phyloP scores from a whole-genome alignment of 768 basidiomycete species.

The Hypsizygus marmoreus region DNA sequence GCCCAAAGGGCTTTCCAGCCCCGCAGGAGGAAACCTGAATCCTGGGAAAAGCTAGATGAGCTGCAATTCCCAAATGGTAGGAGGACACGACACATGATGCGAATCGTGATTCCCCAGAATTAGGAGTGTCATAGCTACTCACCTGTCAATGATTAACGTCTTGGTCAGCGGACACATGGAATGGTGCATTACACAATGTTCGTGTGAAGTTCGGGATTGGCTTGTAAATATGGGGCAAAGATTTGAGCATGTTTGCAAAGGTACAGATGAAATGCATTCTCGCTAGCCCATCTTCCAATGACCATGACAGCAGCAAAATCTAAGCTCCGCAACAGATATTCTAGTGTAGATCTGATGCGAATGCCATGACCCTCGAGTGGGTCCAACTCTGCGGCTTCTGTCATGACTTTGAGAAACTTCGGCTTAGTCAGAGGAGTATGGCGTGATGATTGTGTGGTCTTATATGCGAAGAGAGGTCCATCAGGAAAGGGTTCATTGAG shows the following conservation, averaged over 20 bases:
- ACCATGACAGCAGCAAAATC: constrained; percentile 5
- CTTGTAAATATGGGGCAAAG: constrained; percentile 11
- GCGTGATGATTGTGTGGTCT: too few species aligned
- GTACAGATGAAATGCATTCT: constrained; percentile 4
- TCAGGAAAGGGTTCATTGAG: too few species aligned
- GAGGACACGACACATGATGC: constrained; percentile 2
- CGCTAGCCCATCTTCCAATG: constrained; percentile 5
- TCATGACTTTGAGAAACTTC: constrained; percentile 17
- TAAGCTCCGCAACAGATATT: constrained; percentile 22
- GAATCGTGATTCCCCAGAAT: neutral
- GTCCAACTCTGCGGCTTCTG: neutral
- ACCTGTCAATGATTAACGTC: neutral
- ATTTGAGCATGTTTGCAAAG: constrained; percentile 7
- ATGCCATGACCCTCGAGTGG: constrained; percentile 26
- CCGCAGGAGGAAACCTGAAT: too few species aligned
- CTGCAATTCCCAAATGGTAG: constrained; percentile 2
- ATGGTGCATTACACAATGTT: neutral
- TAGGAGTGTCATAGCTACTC: constrained; percentile 6
- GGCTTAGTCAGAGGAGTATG: constrained; percentile 30
- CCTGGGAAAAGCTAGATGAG: constrained; percentile 3
- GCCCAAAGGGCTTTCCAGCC: too few species aligned
- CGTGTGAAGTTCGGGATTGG: neutral
- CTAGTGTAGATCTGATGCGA: constrained; percentile 23
- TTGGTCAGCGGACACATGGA: neutral
- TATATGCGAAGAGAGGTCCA: too few species aligned